phyloP scores from a whole-genome alignment of 805 yeast genomes.

The Metschnikowia colocasiae region DNA sequence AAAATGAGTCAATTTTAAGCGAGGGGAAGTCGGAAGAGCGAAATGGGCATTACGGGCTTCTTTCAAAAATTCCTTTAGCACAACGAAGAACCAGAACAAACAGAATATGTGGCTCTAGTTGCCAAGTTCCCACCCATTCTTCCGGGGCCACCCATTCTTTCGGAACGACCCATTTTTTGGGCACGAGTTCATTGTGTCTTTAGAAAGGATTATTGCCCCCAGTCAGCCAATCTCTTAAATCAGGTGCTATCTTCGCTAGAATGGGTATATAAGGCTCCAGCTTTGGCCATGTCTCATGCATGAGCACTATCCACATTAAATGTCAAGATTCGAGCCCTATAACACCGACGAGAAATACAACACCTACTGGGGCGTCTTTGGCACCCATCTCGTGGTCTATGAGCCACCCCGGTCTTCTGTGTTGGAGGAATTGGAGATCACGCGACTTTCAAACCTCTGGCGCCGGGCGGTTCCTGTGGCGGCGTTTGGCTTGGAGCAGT shows the following conservation, averaged over 20 bases:
- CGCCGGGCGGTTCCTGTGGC: neutral
- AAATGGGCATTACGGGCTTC: neutral
- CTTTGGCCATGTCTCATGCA: neutral
- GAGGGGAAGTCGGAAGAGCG: neutral
- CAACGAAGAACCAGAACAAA: neutral
- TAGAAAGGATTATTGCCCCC: neutral
- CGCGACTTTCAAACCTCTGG: neutral
- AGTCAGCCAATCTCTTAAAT: neutral
- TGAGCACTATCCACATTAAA: neutral
- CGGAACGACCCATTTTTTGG: neutral
- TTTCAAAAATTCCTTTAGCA: neutral
- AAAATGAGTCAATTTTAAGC: neutral
- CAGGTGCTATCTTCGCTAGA: neutral
- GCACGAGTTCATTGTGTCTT: neutral
- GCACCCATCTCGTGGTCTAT: neutral
- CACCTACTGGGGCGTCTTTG: neutral
- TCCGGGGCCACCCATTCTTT: neutral
- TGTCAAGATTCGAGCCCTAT: neutral
- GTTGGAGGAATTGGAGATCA: neutral
- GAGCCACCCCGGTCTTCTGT: neutral
- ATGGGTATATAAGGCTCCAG: neutral
- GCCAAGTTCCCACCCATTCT: neutral
- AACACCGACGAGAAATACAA: neutral
- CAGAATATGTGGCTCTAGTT: neutral
- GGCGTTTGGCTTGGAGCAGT: neutral